Evolutionary conservation across 179 eudicot genomes (phyloP), one percentile per base, ranked within the genome.

Genomic region (Amaranthus tricolor): DNA sequence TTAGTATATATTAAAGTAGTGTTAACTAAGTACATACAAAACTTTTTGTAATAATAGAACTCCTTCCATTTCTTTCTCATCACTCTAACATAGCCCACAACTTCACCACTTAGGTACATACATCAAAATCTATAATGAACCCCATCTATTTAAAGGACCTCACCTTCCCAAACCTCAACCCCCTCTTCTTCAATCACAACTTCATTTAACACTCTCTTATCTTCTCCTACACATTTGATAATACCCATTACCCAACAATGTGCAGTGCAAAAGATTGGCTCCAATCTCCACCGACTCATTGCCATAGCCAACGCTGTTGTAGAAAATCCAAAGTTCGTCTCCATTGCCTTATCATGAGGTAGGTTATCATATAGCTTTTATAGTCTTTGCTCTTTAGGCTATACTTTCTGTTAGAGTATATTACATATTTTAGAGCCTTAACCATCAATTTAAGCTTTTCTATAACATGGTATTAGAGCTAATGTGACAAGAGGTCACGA

Each of bases 271-370:
- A 68, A 53, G 82, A 81, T 65, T 78, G 88, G 87, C 74, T 80
- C 11, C 71, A 81, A 17, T 79, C 81, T 16, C 79, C 73, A 53
- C 74, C 76, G 17, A 60, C 61, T 77, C 60, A 10, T 48, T 5
- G 49, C 70, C 16, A 49, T 71, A 45, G 21, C 56, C 73, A 47
- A 51, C 79, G 60, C 20, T 68, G 61, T 49, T 50, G 80, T 1
- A 86, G 76, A 66, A 75, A 86, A 70, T 77, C 75, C 8, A 86
- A 79, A 45, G 82, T 88, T 85, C 92, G 83, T 65, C 67, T 91
- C 75, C 93, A 75, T 55, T 77, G 81, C 56, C 89, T 91, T 31
- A 74, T 74, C 62, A 73, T 48, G 12, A 81, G 83, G 83, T 76
- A 73, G 0, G 45, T 70, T 14, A 62, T 14, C 17, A 44, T 13